Percentiles rank a stretch among this genome's conserved stretches.
Conservation (phyloP, 1,284 basidiomycete genomes). For the Tylopilus sp. region DNA sequence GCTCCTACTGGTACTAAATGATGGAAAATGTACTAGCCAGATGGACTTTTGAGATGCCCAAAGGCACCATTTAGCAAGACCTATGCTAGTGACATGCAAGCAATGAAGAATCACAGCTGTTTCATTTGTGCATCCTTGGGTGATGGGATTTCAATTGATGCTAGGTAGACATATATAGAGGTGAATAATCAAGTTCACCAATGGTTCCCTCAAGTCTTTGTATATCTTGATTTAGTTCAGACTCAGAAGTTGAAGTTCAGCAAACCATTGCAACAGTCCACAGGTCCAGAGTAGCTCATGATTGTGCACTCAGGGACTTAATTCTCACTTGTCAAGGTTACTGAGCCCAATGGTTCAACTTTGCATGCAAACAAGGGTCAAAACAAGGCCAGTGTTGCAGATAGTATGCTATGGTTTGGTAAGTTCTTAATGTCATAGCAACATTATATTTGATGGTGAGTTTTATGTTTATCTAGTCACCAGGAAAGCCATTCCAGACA, state of each 20-base stretch:
- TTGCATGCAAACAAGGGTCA: background rate
- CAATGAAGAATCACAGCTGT: background rate
- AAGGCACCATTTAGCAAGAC: background rate
- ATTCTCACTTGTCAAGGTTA: background rate
- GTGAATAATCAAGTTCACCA: background rate
- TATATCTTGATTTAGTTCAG: background rate
- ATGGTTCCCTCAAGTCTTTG: background rate
- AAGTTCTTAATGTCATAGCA: background rate
- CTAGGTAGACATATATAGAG: background rate
- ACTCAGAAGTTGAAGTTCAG: background rate
- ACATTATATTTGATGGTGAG: too few relatives aligned
- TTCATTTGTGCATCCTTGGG: background rate
- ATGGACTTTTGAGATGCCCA: background rate
- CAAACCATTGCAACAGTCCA: background rate
- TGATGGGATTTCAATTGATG: background rate
- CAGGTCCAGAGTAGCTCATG: background rate
- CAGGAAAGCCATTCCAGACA: background rate
- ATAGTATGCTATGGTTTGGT: background rate
- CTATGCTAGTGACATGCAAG: background rate
- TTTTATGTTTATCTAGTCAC: too few relatives aligned
- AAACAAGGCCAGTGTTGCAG: background rate
- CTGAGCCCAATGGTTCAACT: background rate
- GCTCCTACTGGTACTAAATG: background rate
- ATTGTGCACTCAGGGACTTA: background rate
- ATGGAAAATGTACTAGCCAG: background rate